These are phyloP conservation scores for Suillus variegatus DNA, from an alignment of 768 basidiomycete species.

Conservation along the genomic window DNA sequence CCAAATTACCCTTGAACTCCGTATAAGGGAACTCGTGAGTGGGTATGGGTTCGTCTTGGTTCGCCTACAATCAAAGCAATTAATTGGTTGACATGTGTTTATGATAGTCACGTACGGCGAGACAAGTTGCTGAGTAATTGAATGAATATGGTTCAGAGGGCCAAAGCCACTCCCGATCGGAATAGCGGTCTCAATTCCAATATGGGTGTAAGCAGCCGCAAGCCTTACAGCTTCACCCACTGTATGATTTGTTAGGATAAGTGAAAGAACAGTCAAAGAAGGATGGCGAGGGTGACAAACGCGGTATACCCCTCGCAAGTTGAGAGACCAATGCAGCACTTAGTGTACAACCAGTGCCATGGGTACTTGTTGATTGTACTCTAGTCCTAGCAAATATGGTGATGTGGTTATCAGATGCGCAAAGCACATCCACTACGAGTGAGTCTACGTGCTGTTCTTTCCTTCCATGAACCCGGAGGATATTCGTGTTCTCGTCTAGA, in stretches of 20 bases:
- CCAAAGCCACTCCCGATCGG: conserved; percentile 76
- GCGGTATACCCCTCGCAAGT: conserved; percentile 52
- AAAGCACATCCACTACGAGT: conserved; percentile 69
- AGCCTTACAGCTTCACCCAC: conserved; percentile 57
- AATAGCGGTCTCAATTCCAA: conserved; percentile 69
- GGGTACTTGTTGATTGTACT: conserved; percentile 71
- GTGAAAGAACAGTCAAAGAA: neutral
- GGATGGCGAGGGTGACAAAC: conserved; percentile 27
- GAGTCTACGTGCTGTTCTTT: conserved; percentile 10
- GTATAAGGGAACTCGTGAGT: conserved; percentile 64
- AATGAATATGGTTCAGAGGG: conserved; percentile 85
- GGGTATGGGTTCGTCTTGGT: conserved; percentile 66
- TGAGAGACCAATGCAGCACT: conserved; percentile 76
- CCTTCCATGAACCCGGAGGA: conserved; percentile 41
- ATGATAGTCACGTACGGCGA: conserved; percentile 49
- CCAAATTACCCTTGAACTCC: conserved; percentile 58
- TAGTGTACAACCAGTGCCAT: conserved; percentile 94
- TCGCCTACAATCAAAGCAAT: conserved; percentile 41
- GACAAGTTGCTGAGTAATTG: conserved; percentile 47
- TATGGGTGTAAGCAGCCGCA: conserved; percentile 74
- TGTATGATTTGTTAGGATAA: conserved; percentile 21
- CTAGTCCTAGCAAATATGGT: conserved; percentile 62
- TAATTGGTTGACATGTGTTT: neutral
- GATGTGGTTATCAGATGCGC: conserved; percentile 30
- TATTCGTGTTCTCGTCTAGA: conserved; percentile 61